Base-by-base conservation (phyloP, 78 protist genomes). In the Dictyostelium citrinum region DNA sequence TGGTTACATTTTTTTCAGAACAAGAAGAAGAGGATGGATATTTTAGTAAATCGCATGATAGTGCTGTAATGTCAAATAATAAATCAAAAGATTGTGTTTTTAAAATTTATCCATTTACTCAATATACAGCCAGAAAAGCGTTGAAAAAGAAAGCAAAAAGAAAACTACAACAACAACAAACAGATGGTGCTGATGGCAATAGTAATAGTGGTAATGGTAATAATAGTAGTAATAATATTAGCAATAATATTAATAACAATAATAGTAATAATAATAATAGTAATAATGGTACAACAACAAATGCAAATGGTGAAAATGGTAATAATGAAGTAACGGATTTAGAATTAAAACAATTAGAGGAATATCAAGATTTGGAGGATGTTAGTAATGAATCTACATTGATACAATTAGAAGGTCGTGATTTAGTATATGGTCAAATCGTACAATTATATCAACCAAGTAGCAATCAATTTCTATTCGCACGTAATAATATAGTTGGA, bases 21-120 rank as follows among this genome's bases (percentile, higher is more conserved):
- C 93, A 88, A 58, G 93, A 88, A 22, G 93, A 88, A 39, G 93
- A 88, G 35, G 93, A 88, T 45, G 93, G 93, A 9, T 88, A 45
- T 33, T 78, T 88, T 29, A 29, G 85, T 10, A 88, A 88, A 49
- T 46, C 74, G 9, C 81, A 76, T 29, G 93, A 88, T 11, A 51
- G 43, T 46, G 82, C 93, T 0, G 81, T 88, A 29, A 33, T 88
- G 17, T 33, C 55, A 10, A 60, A 68, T 8, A 78, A 58, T n/a
- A 88, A 88, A 35, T 46, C 93, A 16, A 88, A 88, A 43, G 93
- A 88, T 16, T 88, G 85, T 46, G 93, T 88, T 16, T 88, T 88
- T 37, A 88, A 88, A 74, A 79, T 88, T 22, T 82, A 88, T 31
- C 93, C 93, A 6, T 77, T 88, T 71, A 88, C 93, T 41, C 93